Percentiles rank a stretch among this genome's conserved stretches.
These are phyloP conservation scores for Sonneratia alba DNA, from an alignment of 345 rosid species.

Conservation along the genomic window DNA sequence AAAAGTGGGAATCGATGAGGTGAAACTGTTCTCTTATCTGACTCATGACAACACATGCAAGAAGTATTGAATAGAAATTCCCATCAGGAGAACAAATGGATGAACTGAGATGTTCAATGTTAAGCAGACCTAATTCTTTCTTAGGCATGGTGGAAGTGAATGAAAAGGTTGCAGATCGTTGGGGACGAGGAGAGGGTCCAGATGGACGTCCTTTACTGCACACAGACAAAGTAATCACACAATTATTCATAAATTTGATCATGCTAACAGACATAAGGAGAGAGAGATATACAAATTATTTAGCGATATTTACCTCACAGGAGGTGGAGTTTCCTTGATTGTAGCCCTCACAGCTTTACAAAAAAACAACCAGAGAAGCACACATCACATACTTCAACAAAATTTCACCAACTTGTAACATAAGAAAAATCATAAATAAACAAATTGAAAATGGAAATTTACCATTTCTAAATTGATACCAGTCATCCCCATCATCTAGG, in stretches of 20 bases:
- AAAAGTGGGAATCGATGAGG: slow-evolving; percentile 78
- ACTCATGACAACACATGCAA: slow-evolving; percentile 1
- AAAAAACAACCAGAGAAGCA: slow-evolving; percentile 10
- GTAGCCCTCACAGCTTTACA: slow-evolving; percentile 67
- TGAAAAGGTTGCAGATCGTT: slow-evolving; percentile 65
- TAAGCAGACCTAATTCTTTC: slow-evolving; percentile 49
- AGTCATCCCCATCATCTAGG: slow-evolving; percentile 66
- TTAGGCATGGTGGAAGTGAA: slow-evolving; percentile 57
- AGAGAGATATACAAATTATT: neutral
- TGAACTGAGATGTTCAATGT: neutral
- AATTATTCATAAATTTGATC: neutral
- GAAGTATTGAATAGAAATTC: neutral
- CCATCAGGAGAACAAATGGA: neutral
- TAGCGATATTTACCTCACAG: slow-evolving; percentile 33
- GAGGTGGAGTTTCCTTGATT: slow-evolving; percentile 26
- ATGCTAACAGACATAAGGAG: neutral
- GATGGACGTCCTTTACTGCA: slow-evolving; percentile 60
- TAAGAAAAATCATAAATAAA: slow-evolving; percentile 19
- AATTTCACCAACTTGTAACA: neutral
- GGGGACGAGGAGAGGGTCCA: slow-evolving; percentile 47
- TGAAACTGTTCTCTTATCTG: slow-evolving; percentile 72
- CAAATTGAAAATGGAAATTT: slow-evolving; percentile 4
- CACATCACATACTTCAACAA: neutral
- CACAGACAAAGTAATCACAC: neutral
- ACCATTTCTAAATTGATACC: slow-evolving; percentile 72